phyloP scores from a whole-genome alignment of 202 grass and related monocot genomes.

The Zoysia matrella region DNA sequence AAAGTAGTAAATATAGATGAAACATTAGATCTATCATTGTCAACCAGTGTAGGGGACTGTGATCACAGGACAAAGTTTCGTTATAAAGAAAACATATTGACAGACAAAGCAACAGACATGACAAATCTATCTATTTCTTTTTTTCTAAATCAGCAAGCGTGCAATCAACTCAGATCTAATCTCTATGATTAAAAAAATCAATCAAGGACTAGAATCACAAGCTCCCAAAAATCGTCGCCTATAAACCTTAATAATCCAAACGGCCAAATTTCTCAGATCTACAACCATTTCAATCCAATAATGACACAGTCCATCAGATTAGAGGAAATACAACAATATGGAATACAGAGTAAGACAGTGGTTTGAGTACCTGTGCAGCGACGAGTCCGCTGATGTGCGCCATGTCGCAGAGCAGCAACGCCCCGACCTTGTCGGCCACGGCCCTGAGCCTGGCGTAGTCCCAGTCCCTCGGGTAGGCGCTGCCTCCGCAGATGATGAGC shows the following conservation, averaged over 20 bases:
- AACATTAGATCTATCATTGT: slow-evolving; percentile 25
- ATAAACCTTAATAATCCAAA: slow-evolving; percentile 16
- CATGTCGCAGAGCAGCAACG: slow-evolving; percentile 95
- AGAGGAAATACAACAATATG: neutral
- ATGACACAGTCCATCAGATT: neutral
- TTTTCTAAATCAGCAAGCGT: slow-evolving; percentile 1
- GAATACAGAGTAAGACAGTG: neutral
- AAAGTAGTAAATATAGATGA: slow-evolving; percentile 6
- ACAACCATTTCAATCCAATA: neutral
- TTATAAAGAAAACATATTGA: slow-evolving; percentile 13
- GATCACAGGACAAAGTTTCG: neutral
- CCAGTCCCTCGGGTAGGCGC: slow-evolving; percentile 99
- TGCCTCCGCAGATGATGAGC: no score
- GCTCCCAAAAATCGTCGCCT: neutral
- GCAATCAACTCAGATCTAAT: slow-evolving; percentile 18
- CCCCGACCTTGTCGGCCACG: slow-evolving; percentile 93
- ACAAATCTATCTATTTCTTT: neutral
- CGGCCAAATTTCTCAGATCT: slow-evolving; percentile 26
- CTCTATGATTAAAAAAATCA: neutral
- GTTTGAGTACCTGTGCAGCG: slow-evolving; percentile 69
- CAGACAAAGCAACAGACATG: neutral
- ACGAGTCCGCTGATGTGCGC: slow-evolving; percentile 98
- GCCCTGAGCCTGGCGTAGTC: slow-evolving; percentile 86
- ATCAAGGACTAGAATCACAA: neutral
- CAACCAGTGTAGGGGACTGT: no score